Evolutionary conservation across 306 rosid genomes (phyloP).

Genomic region (Gillenia trifoliata): DNA sequence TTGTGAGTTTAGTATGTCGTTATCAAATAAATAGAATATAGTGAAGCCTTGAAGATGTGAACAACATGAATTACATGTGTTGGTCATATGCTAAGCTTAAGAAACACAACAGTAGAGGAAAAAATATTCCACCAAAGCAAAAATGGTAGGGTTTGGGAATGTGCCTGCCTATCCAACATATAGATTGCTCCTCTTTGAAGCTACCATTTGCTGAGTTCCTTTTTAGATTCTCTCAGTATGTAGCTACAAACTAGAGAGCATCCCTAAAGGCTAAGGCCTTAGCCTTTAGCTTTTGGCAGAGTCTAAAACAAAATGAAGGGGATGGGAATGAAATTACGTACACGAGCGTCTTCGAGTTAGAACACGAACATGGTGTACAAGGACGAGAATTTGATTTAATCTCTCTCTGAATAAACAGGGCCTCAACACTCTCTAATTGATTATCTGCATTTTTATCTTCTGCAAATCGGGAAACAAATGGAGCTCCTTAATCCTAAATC

Average conservation of each 20-base stretch:
- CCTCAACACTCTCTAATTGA: neutral
- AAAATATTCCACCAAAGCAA: neutral
- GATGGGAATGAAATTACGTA: neutral
- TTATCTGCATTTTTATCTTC: neutral
- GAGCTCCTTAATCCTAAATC: neutral
- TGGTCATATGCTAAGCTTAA: no score
- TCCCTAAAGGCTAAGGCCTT: neutral
- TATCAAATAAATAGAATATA: no score
- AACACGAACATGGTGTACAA: neutral
- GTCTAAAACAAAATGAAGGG: no score
- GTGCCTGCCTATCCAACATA: neutral
- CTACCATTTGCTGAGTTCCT: neutral
- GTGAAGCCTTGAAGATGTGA: no score
- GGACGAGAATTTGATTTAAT: neutral
- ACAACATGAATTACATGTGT: no score
- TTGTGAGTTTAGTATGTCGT: no score
- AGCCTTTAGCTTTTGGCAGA: no score
- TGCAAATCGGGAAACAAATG: neutral
- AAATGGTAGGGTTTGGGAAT: neutral
- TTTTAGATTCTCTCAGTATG: neutral
- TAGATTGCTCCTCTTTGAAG: neutral
- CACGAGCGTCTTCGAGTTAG: neutral
- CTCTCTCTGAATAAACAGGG: neutral
- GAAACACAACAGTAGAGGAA: neutral
- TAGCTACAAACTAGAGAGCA: neutral